Evolutionary conservation across 805 yeast species (phyloP), one percentile per base, ranked within the genome.

Genomic region (Candida andamanensis): DNA sequence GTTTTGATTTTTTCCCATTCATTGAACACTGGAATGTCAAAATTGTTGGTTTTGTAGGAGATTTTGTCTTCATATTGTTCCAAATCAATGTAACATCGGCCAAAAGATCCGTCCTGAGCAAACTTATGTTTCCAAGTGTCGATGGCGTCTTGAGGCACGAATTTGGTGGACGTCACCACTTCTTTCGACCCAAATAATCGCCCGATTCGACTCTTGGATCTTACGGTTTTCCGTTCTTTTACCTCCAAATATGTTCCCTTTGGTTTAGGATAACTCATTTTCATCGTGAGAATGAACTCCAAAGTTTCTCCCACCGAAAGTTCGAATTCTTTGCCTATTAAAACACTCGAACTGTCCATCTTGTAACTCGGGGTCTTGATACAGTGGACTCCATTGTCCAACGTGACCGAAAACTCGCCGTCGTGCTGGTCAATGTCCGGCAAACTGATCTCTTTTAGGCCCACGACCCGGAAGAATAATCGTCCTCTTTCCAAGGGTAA

Each of bases 21-120:
- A 49, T 86, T 87, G 53, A 74, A 76, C 43, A 87, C 72, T 7
- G 80, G 74, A 26, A 85, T 49, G 26, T 68, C 64, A 50, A 76
- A 76, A 28, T 63, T 65, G 35, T 63, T 60, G 1, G 76, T 63
- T 29, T 59, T 53, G 12, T 85, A 81, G 12, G 69, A 72, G 28
- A 83, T 63, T 18, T 67, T 69, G 14, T 67, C 56, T 46, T 78
- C 78, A 45, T 72, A 72, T 35, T 73, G 74, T 15, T 70, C 68
- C 46, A 82, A 80, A 28, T 72, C 72, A 33, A 89, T 64, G 44
- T 80, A 78, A 33, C 83, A 74, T 47, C 90, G 70, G 6, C 86
- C 95, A 67, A 85, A 87, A 22, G 95, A 85, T 2, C 97, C 97
- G 54, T 86, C 94, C 20, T 69, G 67, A 2, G 97, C 95, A 41